Conservation (phyloP, 176 grass and related monocot genomes). For the Dendrocalamus sinicus region DNA sequence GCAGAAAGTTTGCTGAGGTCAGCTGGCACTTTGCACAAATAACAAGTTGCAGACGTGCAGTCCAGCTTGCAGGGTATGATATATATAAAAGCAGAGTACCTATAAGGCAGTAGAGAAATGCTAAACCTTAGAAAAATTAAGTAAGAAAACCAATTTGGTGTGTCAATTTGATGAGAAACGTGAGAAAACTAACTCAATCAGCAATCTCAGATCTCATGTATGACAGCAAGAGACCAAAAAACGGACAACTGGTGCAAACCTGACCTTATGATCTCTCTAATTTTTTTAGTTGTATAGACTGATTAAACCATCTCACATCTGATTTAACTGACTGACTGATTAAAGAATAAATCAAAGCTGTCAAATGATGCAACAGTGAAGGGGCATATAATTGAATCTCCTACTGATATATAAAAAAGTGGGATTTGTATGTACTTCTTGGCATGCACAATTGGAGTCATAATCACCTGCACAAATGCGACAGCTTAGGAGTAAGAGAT, state of each 20-base stretch:
- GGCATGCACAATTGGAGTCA: slow-evolving; percentile 36
- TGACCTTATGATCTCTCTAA: slow-evolving; percentile 31
- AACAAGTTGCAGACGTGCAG: slow-evolving; percentile 8
- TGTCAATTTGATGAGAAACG: neutral
- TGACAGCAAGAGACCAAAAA: neutral
- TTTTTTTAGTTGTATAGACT: slow-evolving; percentile 9
- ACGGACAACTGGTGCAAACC: slow-evolving; percentile 29
- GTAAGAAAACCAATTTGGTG: neutral
- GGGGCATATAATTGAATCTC: slow-evolving; percentile 28
- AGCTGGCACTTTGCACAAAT: slow-evolving; percentile 16
- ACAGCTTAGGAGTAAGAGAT: slow-evolving; percentile 35
- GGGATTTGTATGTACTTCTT: slow-evolving; percentile 45
- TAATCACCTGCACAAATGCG: slow-evolving; percentile 8
- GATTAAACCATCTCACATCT: slow-evolving; percentile 36
- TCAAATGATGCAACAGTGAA: slow-evolving; percentile 35
- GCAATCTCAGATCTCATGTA: neutral
- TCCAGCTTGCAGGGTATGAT: slow-evolving; percentile 14
- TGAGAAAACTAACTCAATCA: neutral
- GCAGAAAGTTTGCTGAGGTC: slow-evolving; percentile 47
- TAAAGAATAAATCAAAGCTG: slow-evolving; percentile 41
- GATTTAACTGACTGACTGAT: slow-evolving; percentile 40
- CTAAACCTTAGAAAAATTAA: neutral
- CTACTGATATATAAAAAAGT: slow-evolving; percentile 18
- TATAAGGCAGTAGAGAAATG: slow-evolving; percentile 13
- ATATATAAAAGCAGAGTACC: neutral